Evolutionary conservation across 345 rosid species (phyloP).

Genomic region (Lumnitzera littorea): DNA sequence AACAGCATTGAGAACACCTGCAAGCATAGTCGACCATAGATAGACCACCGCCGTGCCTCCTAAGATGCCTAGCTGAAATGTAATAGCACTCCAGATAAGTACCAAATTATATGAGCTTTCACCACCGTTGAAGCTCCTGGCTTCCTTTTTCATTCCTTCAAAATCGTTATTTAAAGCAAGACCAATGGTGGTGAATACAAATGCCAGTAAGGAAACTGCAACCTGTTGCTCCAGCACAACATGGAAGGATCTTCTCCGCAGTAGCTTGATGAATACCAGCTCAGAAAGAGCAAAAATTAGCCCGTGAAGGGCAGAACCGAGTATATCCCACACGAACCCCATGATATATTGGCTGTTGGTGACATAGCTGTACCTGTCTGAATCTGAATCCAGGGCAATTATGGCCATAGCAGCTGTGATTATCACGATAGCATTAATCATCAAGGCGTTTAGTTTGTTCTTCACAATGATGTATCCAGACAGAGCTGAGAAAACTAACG

Average conservation of each 20-base stretch:
- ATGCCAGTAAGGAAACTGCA: conserved; percentile 66
- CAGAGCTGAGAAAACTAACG: conserved; percentile 61
- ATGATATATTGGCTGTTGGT: conserved; percentile 45
- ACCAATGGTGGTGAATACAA: conserved; percentile 61
- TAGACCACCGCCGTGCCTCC: conserved; percentile 70
- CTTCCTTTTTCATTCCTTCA: conserved; percentile 39
- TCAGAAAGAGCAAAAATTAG: conserved; percentile 83
- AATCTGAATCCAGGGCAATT: conserved; percentile 70
- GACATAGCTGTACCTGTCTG: conserved; percentile 48
- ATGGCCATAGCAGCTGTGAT: conserved; percentile 66
- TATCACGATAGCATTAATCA: conserved; percentile 55
- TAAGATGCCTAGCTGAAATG: conserved; percentile 66
- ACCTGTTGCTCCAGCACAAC: conserved; percentile 84
- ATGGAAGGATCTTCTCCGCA: conserved; percentile 72
- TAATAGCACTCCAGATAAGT: conserved; percentile 54
- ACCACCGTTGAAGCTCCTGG: conserved; percentile 46
- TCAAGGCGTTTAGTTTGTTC: conserved; percentile 56
- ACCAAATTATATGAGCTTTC: conserved; percentile 38
- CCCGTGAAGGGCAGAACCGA: conserved; percentile 83
- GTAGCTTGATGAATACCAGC: conserved; percentile 56
- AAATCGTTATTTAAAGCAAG: conserved; percentile 47
- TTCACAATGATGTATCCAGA: conserved; percentile 63
- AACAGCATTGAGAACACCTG: conserved; percentile 81
- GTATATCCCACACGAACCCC: conserved; percentile 75
- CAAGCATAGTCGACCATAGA: conserved; percentile 66